Conservation (phyloP, 2,329 filamentous ascomycete genomes). For the Anisogramma anomala region DNA sequence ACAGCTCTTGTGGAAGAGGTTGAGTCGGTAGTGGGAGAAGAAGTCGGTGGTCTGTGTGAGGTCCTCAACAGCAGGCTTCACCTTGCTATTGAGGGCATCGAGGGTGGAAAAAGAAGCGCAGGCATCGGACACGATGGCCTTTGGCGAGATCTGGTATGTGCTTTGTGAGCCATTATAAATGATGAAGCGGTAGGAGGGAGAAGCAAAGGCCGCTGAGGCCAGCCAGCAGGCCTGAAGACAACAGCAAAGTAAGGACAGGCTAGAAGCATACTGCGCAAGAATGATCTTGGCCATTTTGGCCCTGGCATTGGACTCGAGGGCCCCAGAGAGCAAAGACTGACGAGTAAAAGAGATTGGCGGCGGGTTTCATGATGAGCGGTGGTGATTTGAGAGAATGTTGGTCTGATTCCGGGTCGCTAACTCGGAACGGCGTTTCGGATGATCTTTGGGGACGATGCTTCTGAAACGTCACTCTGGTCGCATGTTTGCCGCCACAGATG, state of each 20-base stretch:
- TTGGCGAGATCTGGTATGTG: conserved; percentile 63
- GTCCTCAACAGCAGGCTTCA: conserved; percentile 66
- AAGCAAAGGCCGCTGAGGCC: conserved; percentile 15
- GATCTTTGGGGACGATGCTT: conserved; percentile 2
- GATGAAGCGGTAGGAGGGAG: conserved; percentile 16
- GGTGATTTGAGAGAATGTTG: background rate
- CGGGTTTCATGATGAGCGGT: conserved; percentile 36
- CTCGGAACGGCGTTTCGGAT: conserved; percentile 9
- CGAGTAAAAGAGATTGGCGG: conserved; percentile 43
- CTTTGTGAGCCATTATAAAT: conserved; percentile 28
- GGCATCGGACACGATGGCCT: conserved; percentile 81
- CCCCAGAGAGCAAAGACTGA: conserved; percentile 45
- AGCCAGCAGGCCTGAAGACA: conserved; percentile 16
- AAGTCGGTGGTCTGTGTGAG: conserved; percentile 86
- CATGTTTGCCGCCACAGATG: conserved; percentile 3
- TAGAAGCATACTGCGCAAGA: conserved; percentile 38
- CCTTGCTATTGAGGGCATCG: conserved; percentile 65
- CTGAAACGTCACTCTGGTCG: conserved; percentile 7
- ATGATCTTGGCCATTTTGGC: conserved; percentile 29
- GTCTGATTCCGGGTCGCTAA: background rate
- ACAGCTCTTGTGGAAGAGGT: conserved; percentile 86
- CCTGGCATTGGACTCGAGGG: conserved; percentile 34
- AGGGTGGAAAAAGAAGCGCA: conserved; percentile 89
- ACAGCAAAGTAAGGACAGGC: conserved; percentile 15
- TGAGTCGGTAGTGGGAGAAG: conserved; percentile 94